Evolutionary conservation across 2,329 filamentous ascomycete genomes (phyloP).

Genomic region (Tolypocladium tundrense): DNA sequence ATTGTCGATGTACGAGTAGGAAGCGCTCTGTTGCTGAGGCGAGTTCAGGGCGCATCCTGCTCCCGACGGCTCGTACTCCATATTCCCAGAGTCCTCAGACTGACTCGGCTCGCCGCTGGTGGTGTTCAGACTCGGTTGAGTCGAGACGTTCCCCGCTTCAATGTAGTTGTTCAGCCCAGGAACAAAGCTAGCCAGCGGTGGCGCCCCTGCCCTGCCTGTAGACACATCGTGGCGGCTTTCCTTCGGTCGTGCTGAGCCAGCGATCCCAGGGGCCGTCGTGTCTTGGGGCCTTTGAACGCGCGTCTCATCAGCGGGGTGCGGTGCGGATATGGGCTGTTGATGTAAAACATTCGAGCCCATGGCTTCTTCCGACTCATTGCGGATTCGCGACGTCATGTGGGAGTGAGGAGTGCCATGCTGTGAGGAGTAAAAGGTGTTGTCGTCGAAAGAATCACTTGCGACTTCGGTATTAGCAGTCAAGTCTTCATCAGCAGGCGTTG

Average conservation of each 20-base stretch:
- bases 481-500: slow-evolving; percentile 45
- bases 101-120: slow-evolving; percentile 30
- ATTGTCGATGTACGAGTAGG: slow-evolving; percentile 17
- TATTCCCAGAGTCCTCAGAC: slow-evolving; percentile 29
- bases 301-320: background rate
- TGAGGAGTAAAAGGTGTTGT: slow-evolving; percentile 94
- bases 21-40: slow-evolving; percentile 9
- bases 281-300: background rate
- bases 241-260: background rate
- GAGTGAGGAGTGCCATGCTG: slow-evolving; percentile 68
- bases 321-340: background rate
- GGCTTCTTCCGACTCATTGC: slow-evolving; percentile 29
- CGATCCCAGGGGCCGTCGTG: background rate
- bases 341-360: slow-evolving; percentile 8
- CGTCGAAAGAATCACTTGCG: slow-evolving; percentile 74
- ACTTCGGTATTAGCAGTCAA: slow-evolving; percentile 45
- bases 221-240: slow-evolving; percentile 5
- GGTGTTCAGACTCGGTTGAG: slow-evolving; percentile 17
- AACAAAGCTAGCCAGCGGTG: slow-evolving; percentile 10
- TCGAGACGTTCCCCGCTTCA: slow-evolving; percentile 6
- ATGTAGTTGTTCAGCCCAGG: slow-evolving; percentile 22
- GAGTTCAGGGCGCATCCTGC: slow-evolving; percentile 6
- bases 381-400: slow-evolving; percentile 36
- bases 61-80: slow-evolving; percentile 10
- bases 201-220: background rate